Base-by-base conservation (phyloP, 2,329 filamentous ascomycete genomes). In the Geosmithia putterillii region DNA sequence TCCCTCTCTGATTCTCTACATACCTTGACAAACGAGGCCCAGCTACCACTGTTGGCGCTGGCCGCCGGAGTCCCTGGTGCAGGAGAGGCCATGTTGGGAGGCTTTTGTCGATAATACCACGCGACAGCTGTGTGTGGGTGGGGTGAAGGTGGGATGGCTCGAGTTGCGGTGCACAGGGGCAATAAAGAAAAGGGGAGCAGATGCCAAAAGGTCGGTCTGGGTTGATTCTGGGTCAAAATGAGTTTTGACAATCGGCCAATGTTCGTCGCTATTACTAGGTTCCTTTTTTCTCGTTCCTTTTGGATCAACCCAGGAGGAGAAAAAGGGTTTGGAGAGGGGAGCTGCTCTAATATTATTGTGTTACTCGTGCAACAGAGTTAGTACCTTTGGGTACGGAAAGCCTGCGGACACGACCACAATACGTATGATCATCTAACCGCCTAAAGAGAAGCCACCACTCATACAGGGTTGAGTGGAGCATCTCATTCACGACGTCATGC, bases 1-100 rank as follows among this genome's bases (percentile, higher is more conserved):
- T n/a, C n/a, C n/a, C n/a, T n/a, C n/a, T n/a, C n/a, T n/a, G n/a
- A 15, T 17, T 17, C 17, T 41, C 20, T 18, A 3, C 22, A 20
- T 48, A 68, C 65, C 62, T 67, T 68, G 42, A 69, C 53, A 49
- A 69, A 68, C 20, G 65, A 54, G n/a, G 67, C 57, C 71, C 71
- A 74, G 57, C 67, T 71, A 48, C 67, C 62, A 54, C 63, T 65
- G 50, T 54, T 59, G 39, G 63, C 63, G 47, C 63, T 59, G 12
- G 63, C 49, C 37, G 61, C 44, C 25, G 44, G 42, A 20, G 42
- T 43, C 12, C 36, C 42, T 17, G 42, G 41, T 4, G 41, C 41
- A 14, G 32, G 41, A 18, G 41, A 15, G 34, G 57, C 57, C 58
- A 32, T 43, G 62, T 50, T 52, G 39, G 36, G 17, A 28, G n/a